Evolutionary conservation across 108 stramenopile species (phyloP), one percentile per base, ranked within the genome.

Genomic region (Pseudonitzschia pungens): DNA sequence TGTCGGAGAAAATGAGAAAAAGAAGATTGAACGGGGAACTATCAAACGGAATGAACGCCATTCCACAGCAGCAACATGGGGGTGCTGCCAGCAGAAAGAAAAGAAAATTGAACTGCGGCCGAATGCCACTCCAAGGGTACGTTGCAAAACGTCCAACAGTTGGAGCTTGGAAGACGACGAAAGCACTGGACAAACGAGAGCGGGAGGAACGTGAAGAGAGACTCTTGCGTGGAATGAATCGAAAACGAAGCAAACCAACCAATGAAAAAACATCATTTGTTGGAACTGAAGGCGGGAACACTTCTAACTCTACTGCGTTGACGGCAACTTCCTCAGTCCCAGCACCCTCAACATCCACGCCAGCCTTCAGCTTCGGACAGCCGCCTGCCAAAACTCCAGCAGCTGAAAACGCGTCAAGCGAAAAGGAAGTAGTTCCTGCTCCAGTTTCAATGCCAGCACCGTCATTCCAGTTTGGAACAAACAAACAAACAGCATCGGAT

Each of bases 1-100:
- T 70, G 20, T 70, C 69, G 21, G 69, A 70, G 21, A 43, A 70
- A 57, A 70, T 70, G 69, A 55, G 54, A 15, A 70, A 70, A 36
- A 15, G 69, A 42, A 18, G 69, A 70, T 26, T 57, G 54, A 70
- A 70, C 14, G 69, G 69, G 7, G 69, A 70, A 56, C 16, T 8
- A n/a, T 36, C 27, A 15, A 42, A 8, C 10, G 51, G 20, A 6
- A 10, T 11, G 10, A 56, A 14, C 31, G 41, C 27, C 15, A 21
- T 55, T 1, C 21, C 54, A 24, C 9, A 10, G 26, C 24, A 26
- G 54, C 24, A 55, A 24, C 5, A 26, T 10, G 9, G 26, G 0
- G 54, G 26, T 12, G 54, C 1, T 11, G 26, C 26, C 22, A 42
- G 55, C 33, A 11, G 45, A n/a, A 70, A 70, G 36, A 33, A 22